A percentile compares a stretch with the other conserved stretches of the same genome.
These are phyloP conservation scores for Coemansia sp. DNA, from an alignment of 192 early-diverging fungal species.

Conservation along the genomic window DNA sequence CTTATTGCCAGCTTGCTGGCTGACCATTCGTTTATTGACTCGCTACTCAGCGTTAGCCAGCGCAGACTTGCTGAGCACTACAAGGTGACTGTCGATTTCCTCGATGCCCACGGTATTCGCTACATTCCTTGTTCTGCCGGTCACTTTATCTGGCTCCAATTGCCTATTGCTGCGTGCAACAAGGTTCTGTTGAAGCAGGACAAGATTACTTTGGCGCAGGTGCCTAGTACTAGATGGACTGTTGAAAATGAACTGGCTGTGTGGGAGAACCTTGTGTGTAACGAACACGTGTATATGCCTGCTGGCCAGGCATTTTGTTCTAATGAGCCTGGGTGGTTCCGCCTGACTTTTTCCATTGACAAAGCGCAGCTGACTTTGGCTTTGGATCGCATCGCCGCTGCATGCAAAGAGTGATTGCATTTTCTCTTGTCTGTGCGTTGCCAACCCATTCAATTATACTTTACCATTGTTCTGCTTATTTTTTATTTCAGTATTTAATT, in stretches of 20 bases:
- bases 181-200: slow-evolving; percentile 47
- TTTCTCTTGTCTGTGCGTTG: neutral
- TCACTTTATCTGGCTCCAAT: slow-evolving; percentile 65
- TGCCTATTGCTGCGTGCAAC: slow-evolving; percentile 19
- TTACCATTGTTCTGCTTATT: no score
- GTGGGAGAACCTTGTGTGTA: slow-evolving; percentile 46
- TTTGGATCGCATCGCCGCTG: slow-evolving; percentile 47
- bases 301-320: slow-evolving; percentile 65
- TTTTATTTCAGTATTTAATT: no score
- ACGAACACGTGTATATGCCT: slow-evolving; percentile 63
- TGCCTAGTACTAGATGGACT: slow-evolving; percentile 15
- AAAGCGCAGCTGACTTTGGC: slow-evolving; percentile 48
- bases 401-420: slow-evolving; percentile 8
- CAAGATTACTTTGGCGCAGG: slow-evolving; percentile 1
- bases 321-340: slow-evolving; percentile 59
- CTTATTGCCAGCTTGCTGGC: slow-evolving; percentile 55
- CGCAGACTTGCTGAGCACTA: slow-evolving; percentile 55
- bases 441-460: no score
- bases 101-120: slow-evolving; percentile 50
- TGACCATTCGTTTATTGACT: slow-evolving; percentile 56
- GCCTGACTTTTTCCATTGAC: slow-evolving; percentile 58
- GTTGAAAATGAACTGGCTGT: slow-evolving; percentile 52
- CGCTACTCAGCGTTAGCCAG: slow-evolving; percentile 60
- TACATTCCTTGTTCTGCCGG: slow-evolving; percentile 63
- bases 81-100: slow-evolving; percentile 21